These are phyloP conservation scores for Hypoxylon lienhwacheense DNA, from an alignment of 495 filamentous ascomycete species.

Conservation along the genomic window DNA sequence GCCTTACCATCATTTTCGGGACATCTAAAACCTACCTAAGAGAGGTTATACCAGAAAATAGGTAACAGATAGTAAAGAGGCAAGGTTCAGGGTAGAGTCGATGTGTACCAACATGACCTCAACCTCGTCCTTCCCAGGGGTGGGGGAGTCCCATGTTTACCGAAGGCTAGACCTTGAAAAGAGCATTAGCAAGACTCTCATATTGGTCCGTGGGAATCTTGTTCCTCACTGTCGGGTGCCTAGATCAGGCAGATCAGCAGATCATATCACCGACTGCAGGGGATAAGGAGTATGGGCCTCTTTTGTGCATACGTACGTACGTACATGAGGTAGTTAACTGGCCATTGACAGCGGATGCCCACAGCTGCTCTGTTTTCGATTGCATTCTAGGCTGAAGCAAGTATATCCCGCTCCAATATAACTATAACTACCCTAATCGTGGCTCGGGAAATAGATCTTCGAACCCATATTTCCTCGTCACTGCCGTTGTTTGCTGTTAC, in stretches of 20 bases:
- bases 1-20: too few species aligned
- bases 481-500: conserved; percentile 14
- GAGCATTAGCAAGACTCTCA: conserved; percentile 11
- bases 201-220: conserved; percentile 16
- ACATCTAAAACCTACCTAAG: too few species aligned
- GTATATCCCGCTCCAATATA: conserved; percentile 1
- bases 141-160: conserved; percentile 19
- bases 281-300: conserved; percentile 9
- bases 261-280: conserved; percentile 22
- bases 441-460: conserved; percentile 18
- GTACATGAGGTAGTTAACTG: conserved; percentile 10
- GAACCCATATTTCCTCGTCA: conserved; percentile 15
- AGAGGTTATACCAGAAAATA: conserved; percentile 1
- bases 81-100: conserved; percentile 17
- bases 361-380: conserved; percentile 24
- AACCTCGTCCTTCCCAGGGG: conserved; percentile 5
- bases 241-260: conserved; percentile 33
- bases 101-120: conserved; percentile 20
- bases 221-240: conserved; percentile 22
- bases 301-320: conserved; percentile 6
- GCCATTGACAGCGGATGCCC: conserved; percentile 4
- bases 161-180: conserved; percentile 24
- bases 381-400: conserved; percentile 28
- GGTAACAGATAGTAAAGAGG: background rate
- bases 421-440: too few species aligned